Base-by-base conservation (phyloP, 805 yeast genomes). In the Candida endomychidarum region DNA sequence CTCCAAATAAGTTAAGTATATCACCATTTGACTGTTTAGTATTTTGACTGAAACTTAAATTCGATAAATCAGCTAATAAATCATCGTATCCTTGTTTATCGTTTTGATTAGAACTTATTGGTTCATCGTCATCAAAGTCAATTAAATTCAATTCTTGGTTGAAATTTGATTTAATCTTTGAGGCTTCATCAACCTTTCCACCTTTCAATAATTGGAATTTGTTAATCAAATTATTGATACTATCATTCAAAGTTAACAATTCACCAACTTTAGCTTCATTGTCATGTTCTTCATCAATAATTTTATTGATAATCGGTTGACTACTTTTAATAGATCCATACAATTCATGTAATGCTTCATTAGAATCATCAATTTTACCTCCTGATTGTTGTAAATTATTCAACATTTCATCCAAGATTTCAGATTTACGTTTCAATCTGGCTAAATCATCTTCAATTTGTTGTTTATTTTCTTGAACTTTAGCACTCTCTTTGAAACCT, bases 401-500 rank as follows among this genome's bases (percentile, higher is more conserved):
- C 45, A 91, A 69, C 96, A 93, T 90, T 52, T 91, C 97, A 41
- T 83, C 82, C 46, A 93, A 78, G 31, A 93, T 71, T 48, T 86
- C 95, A 10, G 88, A 86, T 64, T 93, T 93, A 41, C 96, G 77
- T 52, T 80, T 82, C 53, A 93, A 74, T 58, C 86, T 83, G 34
- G 85, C 87, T 38, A 93, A 71, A 56, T 93, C 98, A 48, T 84
- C 87, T 23, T 83, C 81, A 23, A 90, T 83, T 51, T 85, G 80
- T 41, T 85, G 86, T 55, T 80, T 81, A 49, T 88, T 85, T 52
- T 82, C 86, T 40, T 79, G 78, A 14, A 75, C 68, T 33, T 47
- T 47, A 45, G 81, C 78, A 58, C 89, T 96, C 54, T 86, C 88
- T 60, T 86, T 86, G 70, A 88, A 93, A 5, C 99, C 99, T 4